These are phyloP conservation scores for Ophiostoma triangulosporum DNA, from an alignment of 2,329 filamentous ascomycete genomes.

Conservation along the genomic window DNA sequence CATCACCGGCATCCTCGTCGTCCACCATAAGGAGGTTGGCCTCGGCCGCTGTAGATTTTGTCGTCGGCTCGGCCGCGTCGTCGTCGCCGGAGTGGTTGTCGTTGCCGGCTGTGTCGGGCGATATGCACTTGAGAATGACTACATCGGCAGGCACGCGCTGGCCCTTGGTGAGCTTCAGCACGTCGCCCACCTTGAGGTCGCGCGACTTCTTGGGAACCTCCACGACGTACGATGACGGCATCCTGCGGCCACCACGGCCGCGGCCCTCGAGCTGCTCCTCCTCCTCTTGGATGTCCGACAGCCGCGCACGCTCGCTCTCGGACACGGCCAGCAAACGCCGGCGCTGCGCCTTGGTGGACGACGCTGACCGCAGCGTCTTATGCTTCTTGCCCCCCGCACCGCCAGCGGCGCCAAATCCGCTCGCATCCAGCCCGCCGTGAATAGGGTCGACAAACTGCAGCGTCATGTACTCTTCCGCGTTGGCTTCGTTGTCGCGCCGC, in stretches of 20 bases:
- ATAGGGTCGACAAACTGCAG: slow-evolving; percentile 53
- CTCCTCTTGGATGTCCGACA: slow-evolving; percentile 59
- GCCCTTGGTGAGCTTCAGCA: slow-evolving; percentile 84
- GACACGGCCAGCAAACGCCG: slow-evolving; percentile 16
- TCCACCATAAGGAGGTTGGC: not conserved
- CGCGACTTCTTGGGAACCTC: slow-evolving; percentile 71
- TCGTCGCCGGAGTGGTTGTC: slow-evolving; percentile 14
- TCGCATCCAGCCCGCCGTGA: slow-evolving; percentile 14
- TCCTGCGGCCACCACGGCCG: not conserved
- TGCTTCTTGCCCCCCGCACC: slow-evolving; percentile 14
- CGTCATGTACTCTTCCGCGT: slow-evolving; percentile 77
- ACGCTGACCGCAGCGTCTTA: slow-evolving; percentile 34
- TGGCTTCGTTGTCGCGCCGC: slow-evolving; percentile 81
- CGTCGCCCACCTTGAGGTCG: slow-evolving; percentile 85
- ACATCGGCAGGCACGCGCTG: slow-evolving; percentile 91
- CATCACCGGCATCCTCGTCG: slow-evolving; percentile 10
- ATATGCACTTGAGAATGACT: slow-evolving; percentile 67
- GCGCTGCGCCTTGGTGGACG: slow-evolving; percentile 25
- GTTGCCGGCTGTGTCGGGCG: slow-evolving; percentile 14
- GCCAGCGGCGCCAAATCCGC: not conserved
- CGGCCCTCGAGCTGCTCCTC: slow-evolving; percentile 39
- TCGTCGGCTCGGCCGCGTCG: not conserved
- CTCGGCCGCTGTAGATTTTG: not conserved
- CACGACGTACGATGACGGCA: slow-evolving; percentile 37
- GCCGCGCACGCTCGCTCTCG: slow-evolving; percentile 25